Conservation (phyloP, 225 moss, liverwort and hornwort species). For the Bryum argenteum region DNA sequence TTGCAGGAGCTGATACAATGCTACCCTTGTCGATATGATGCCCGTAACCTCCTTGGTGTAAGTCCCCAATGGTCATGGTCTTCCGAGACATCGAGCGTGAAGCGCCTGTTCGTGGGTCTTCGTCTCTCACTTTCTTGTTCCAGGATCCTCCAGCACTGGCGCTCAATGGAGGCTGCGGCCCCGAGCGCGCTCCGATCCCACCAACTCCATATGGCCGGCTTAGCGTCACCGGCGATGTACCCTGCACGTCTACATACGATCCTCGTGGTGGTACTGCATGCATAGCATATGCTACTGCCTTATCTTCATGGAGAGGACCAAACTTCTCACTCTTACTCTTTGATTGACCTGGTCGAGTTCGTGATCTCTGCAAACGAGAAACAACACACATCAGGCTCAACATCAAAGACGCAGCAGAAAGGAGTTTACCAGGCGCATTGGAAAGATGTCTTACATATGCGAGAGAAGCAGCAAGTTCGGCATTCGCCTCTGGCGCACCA, state of each 20-base stretch:
- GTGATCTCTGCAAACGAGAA: conserved; percentile 60
- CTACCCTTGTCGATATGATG: conserved; percentile 65
- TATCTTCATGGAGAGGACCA: conserved; percentile 88
- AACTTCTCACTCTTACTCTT: conserved; percentile 99
- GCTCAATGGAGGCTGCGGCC: conserved; percentile 87
- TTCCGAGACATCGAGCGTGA: conserved; percentile 79
- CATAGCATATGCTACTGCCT: conserved; percentile 82
- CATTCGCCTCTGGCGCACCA: conserved; percentile 94
- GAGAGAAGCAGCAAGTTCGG: conserved; percentile 84
- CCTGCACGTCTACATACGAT: conserved; percentile 74
- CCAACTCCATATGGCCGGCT: conserved; percentile 66
- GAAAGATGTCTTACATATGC: conserved; percentile 44
- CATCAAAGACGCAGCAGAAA: neutral
- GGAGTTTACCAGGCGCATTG: neutral
- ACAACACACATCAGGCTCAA: conserved; percentile 9
- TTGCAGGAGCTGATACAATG: conserved; percentile 64
- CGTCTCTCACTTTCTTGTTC: conserved; percentile 91
- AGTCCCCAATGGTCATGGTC: conserved; percentile 81
- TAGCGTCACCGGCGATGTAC: conserved; percentile 73
- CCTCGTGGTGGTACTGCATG: conserved; percentile 82
- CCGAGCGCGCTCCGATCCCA: conserved; percentile 77
- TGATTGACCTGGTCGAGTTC: conserved; percentile 66
- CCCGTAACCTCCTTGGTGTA: conserved; percentile 46
- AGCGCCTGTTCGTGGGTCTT: conserved; percentile 77
- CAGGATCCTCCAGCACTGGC: conserved; percentile 75